phyloP scores from a whole-genome alignment of 805 yeast genomes.

The Saturnispora sekii region DNA sequence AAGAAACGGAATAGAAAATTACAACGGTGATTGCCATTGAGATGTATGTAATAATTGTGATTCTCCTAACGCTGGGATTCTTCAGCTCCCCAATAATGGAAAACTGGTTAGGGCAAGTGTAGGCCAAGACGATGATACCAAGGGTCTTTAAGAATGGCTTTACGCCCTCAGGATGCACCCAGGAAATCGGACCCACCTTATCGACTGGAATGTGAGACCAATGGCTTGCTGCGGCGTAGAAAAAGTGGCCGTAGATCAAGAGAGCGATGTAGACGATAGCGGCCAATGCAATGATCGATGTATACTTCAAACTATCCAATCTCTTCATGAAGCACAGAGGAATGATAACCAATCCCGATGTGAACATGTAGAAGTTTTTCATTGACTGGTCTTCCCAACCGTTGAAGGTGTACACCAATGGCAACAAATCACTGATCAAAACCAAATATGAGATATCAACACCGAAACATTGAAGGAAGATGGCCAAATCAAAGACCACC shows the following conservation, averaged over 20 bases:
- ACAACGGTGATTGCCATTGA: constrained; percentile 46
- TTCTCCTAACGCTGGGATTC: constrained; percentile 41
- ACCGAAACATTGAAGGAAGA: constrained; percentile 72
- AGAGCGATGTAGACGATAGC: constrained; percentile 56
- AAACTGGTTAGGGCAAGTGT: constrained; percentile 74
- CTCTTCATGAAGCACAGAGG: constrained; percentile 56
- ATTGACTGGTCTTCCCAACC: constrained; percentile 21
- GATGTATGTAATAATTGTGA: constrained; percentile 32
- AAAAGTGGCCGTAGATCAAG: constrained; percentile 43
- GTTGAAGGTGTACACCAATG: constrained; percentile 37
- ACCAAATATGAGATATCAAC: constrained; percentile 64
- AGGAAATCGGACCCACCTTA: constrained; percentile 34
- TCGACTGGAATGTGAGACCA: constrained; percentile 34
- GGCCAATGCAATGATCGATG: constrained; percentile 58
- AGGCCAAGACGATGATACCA: constrained; percentile 70
- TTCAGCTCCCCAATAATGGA: constrained; percentile 64
- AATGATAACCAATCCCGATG: constrained; percentile 42
- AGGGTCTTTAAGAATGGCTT: constrained; percentile 49
- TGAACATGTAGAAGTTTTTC: constrained; percentile 46
- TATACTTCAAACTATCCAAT: constrained; percentile 59
- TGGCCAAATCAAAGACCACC: constrained; percentile 64
- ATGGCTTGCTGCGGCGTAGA: constrained; percentile 18
- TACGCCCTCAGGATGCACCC: constrained; percentile 33
- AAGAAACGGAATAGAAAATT: constrained; percentile 55
- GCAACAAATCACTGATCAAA: constrained; percentile 69